Evolutionary conservation across 148 eudicot genomes (phyloP).

Genomic region (Amaranthus palmeri): DNA sequence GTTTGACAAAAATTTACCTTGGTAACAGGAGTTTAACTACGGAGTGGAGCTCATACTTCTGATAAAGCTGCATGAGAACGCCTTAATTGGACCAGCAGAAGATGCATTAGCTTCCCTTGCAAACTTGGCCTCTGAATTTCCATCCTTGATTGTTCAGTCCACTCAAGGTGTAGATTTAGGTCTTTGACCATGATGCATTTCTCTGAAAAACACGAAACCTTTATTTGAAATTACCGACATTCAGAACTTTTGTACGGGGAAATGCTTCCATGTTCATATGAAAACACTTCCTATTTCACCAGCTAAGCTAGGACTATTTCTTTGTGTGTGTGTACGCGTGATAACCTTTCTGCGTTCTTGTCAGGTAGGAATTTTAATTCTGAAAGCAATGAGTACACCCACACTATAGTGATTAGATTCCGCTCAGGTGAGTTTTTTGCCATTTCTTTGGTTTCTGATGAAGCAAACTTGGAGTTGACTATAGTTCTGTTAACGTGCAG

Average conservation of each 20-base stretch:
- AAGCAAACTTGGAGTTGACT: constrained; percentile 15
- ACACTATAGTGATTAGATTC: constrained; percentile 63
- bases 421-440: constrained; percentile 57
- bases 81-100: constrained; percentile 47
- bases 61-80: constrained; percentile 47
- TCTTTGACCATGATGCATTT: background rate
- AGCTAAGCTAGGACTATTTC: background rate
- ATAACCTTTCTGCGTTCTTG: constrained; percentile 10
- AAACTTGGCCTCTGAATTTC: constrained; percentile 48
- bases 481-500: constrained; percentile 35
- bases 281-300: background rate
- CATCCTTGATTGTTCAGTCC: constrained; percentile 71
- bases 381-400: constrained; percentile 50
- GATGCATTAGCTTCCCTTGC: constrained; percentile 59
- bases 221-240: background rate
- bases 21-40: constrained; percentile 68
- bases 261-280: background rate
- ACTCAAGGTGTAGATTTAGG: constrained; percentile 50
- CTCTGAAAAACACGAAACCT: background rate
- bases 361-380: constrained; percentile 60
- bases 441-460: background rate
- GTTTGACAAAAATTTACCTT: constrained; percentile 11
- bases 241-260: background rate
- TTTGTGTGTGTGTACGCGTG: background rate
- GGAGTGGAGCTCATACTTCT: constrained; percentile 78